Evolutionary conservation across 805 yeast genomes (phyloP), one percentile per base, ranked within the genome.

Genomic region (Candida ortonii): DNA sequence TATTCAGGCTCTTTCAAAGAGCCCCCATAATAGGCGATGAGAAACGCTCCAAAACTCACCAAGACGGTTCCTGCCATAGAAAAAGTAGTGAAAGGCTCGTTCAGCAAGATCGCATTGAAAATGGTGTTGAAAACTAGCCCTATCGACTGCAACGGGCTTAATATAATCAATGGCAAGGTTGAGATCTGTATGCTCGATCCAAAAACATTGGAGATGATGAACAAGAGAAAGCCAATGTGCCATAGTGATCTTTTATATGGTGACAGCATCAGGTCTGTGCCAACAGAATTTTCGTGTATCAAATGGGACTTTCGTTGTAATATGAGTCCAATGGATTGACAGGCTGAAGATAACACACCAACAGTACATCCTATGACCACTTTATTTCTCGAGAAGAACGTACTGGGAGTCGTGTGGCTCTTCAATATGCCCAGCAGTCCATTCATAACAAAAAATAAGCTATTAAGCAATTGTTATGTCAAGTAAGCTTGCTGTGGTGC

Each of bases 91-190:
- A 85, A 84, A 1, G 67, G 65, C 52, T 87, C 96, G 20, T 78
- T 67, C 10, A 87, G 71, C 10, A 87, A 59, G 8, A 84, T 37
- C 13, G 82, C 56, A 26, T 93, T 84, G 50, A 86, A 74, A 2
- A 84, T 57, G 0, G 93, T 76, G 58, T 88, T 88, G 67, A 88
- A 87, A 3, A 87, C 88, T n/a, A 88, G 67, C 0, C 96, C 95
- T 16, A 81, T 76, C 16, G 94, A 86, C 55, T 87, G 96, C 35
- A 87, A 61, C 0, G 96, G 95, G 16, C 88, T 79, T 38, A 87
- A 58, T 2, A 88, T 71, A 27, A 86, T 80, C 40, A 88, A 64
- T 1, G 96, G 96, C 25, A 87, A 64, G 2, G 95, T 82, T 1
- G 93, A 76, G 23, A 88, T 77, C 60, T 88, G 96, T 17, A 87